Evolutionary conservation across 768 basidiomycete species (phyloP), one percentile per base, ranked within the genome.

Genomic region (Pleurotus tuber-regium): DNA sequence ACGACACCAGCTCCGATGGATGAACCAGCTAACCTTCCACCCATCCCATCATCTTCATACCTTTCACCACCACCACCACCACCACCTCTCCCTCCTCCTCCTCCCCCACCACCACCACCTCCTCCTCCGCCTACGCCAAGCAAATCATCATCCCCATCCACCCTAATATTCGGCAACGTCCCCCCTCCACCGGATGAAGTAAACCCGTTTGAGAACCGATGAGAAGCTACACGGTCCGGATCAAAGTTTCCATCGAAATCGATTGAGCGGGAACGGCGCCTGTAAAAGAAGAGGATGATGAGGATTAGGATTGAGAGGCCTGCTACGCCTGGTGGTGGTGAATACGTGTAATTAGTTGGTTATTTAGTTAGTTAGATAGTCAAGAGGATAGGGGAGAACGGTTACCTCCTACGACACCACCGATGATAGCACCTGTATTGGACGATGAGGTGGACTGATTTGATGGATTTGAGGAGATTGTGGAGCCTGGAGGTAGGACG

Each of bases 371-470:
- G 7, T 35, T 30, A 47, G 2, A n/a, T 26, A 8, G 28, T 19
- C 16, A 7, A 12, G 39, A 42, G n/a, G 6, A 46, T 8, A 16
- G 14, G 9, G 14, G 39, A 26, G 21, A 24, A 26, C 16, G 28
- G 43, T 10, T 55, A 55, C 78, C 80, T 51, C 78, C 79, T n/a
- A 80, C 75, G 2, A 74, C 72, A 14, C 76, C 76, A 8, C 80
- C 80, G 3, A 79, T 72, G 51, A 82, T 80, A 3, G 77, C 66
- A 24, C 70, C 76, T 0, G 67, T 70, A 51, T 69, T 65, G 14
- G 54, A 53, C 7, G 39, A 49, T 47, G 39, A 25, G n/a, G 52
- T 25, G n/a, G 31, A 16, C 7, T 18, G 3, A 16, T 16, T 33
- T 12, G 30, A 23, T 1, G 58, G 11, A 0, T 53, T 8, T 7